Evolutionary conservation across 208 protist genomes (phyloP), one percentile per base, ranked within the genome.

Genomic region (Novymonas esmeraldas): DNA sequence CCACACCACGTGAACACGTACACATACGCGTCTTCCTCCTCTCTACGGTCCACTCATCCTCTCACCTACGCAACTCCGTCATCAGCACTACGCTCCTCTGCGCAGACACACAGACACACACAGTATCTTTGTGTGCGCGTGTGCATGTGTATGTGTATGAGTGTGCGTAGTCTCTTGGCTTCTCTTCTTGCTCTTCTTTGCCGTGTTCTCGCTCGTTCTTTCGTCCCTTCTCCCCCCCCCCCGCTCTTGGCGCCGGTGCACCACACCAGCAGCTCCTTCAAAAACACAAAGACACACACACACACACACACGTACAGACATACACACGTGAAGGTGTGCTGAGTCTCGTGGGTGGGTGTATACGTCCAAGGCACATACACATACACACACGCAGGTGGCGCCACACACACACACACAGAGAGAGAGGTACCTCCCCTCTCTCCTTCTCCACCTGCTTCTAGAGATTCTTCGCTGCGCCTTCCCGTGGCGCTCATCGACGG

Each of bases 161-260:
- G 50, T 44, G 62, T 58, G 14, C 39, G 51, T 48, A 24, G 1
- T 52, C 14, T 57, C 45, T 38, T 64, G 24, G 6, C 49, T 73
- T 48, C 10, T 70, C 44, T 70, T 64, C 16, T 31, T 26, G 33
- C 45, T 24, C 24, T 26, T 45, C 9, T 64, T 70, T 29, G 16
- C 55, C 42, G n/a, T n/a, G n/a, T n/a, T n/a, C n/a, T n/a, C n/a
- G n/a, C n/a, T n/a, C n/a, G n/a, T n/a, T 7, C 44, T 11, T 20
- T 11, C 16, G 6, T 11, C 44, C 0, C 1, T 20, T 10, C 42
- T 20, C 42, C 42, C 22, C 14, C 42, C 42, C 44, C 16, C 44
- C 10, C 44, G 18, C 44, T 9, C 44, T 20, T 20, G 18, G 13
- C 18, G 13, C 10, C 7, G 16, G 44, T 13, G 7, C 6, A 48